Evolutionary conservation across 2,329 filamentous ascomycete species (phyloP).

Genomic region (Venturia carpophila): DNA sequence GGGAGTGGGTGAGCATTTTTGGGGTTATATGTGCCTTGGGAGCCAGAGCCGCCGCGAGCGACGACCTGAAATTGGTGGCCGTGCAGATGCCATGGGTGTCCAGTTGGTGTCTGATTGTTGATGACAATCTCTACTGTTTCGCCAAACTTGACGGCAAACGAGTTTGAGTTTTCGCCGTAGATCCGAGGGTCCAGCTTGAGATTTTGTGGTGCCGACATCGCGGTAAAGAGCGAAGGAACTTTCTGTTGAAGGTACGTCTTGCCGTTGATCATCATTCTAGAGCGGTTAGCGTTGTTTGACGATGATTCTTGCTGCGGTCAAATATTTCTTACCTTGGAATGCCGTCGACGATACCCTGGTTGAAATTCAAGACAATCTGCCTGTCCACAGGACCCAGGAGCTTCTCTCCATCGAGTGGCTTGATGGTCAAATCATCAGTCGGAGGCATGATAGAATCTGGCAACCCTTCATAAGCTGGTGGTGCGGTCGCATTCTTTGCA

Average conservation of each 20-base stretch:
- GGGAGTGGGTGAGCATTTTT: constrained; percentile 28
- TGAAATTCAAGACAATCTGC: constrained; percentile 16
- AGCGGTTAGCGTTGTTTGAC: constrained; percentile 33
- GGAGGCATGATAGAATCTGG: constrained; percentile 26
- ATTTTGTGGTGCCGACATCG: constrained; percentile 48
- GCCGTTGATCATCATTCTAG: constrained; percentile 46
- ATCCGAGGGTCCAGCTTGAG: constrained; percentile 33
- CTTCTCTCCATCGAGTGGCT: constrained; percentile 58
- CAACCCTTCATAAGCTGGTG: constrained; percentile 8
- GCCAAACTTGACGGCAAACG: constrained; percentile 50
- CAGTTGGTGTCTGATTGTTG: constrained; percentile 64
- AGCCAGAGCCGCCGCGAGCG: constrained; percentile 24
- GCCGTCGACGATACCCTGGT: constrained; percentile 4
- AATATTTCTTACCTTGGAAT: constrained; percentile 45
- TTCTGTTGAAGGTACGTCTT: constrained; percentile 66
- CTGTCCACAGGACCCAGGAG: constrained; percentile 56
- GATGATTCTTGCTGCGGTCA: constrained; percentile 58
- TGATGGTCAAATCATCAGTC: constrained; percentile 48
- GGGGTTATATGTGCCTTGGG: constrained; percentile 24
- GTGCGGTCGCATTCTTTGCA: neutral
- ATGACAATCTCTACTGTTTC: constrained; percentile 63
- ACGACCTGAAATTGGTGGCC: constrained; percentile 64
- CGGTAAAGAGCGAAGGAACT: constrained; percentile 74
- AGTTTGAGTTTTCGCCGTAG: constrained; percentile 46
- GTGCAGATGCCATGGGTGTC: constrained; percentile 69